phyloP scores from a whole-genome alignment of 768 basidiomycete genomes.

The Ephemerocybe angulata region DNA sequence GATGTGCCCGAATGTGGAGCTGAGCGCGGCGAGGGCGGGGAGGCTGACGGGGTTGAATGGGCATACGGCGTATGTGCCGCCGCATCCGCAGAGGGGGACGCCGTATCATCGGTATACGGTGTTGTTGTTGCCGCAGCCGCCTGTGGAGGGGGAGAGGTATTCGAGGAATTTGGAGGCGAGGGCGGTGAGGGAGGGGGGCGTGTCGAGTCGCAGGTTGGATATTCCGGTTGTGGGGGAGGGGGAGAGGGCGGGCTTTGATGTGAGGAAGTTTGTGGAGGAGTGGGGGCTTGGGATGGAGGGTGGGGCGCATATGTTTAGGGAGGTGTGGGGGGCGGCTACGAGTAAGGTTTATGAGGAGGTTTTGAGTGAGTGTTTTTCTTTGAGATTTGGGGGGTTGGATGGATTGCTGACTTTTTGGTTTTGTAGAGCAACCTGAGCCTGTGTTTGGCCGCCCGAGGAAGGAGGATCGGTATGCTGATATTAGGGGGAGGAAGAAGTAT shows the following conservation, averaged over 20 bases:
- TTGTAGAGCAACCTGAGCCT: conserved; percentile 45
- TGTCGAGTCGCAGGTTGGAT: conserved; percentile 36
- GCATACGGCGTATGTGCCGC: conserved; percentile 80
- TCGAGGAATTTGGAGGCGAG: conserved; percentile 32
- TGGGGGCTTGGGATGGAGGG: conserved; percentile 57
- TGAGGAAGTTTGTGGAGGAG: conserved; percentile 56
- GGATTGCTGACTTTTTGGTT: conserved; percentile 1
- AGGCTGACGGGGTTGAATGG: conserved; percentile 41
- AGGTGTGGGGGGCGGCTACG: conserved; percentile 67
- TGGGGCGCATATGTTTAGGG: conserved; percentile 82
- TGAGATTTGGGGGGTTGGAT: not conserved
- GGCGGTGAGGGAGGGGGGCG: conserved; percentile 24
- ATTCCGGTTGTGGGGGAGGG: conserved; percentile 45
- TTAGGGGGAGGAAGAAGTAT: conserved; percentile 50
- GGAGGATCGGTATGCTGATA: conserved; percentile 50
- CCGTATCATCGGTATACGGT: conserved; percentile 87
- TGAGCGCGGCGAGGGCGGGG: conserved; percentile 53
- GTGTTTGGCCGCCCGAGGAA: conserved; percentile 52
- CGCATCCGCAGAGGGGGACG: conserved; percentile 87
- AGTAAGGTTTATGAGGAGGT: conserved; percentile 59
- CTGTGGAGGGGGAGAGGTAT: conserved; percentile 28
- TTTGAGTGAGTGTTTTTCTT: conserved; percentile 50
- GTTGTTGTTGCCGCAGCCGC: conserved; percentile 70
- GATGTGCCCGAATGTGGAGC: conserved; percentile 84
- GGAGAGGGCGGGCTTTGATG: conserved; percentile 59